Base-by-base conservation (phyloP, 805 yeast genomes). In the Ogataea angusta region DNA sequence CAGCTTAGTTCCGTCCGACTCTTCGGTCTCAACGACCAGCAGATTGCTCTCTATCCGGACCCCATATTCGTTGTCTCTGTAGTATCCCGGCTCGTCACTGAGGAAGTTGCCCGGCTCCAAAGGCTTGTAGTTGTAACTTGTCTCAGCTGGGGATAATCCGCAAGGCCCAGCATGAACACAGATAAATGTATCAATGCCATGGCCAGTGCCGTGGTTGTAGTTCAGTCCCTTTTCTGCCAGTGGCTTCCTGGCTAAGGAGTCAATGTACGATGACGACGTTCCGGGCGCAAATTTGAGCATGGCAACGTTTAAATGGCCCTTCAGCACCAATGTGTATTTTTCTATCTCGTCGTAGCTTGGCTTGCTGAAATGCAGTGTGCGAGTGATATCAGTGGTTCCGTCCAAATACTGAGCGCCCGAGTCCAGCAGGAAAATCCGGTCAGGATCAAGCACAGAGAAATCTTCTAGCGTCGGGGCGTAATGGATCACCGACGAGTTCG, bases 91-190 rank as follows among this genome's bases (percentile, higher is more conserved):
- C 62, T 93, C 99, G 64, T 90, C 90, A 36, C 95, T 82, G 29
- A 88, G 66, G 17, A 90, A 73, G 51, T 82, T 86, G 5, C 97
- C 97, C 10, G 69, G 69, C 40, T 70, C 63, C 34, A 75, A 60
- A 5, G 88, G 79, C 31, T 72, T 53, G 72, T 69, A 57, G 61
- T 68, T 58, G 47, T 61, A 62, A 10, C 53, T 49, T 2, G 64
- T 57, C 30, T 52, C 40, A 5, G 40, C 27, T 10, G 64, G 62
- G 43, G 84, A 86, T 45, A 93, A 79, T 12, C 90, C 95, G 40
- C 91, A 74, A 1, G 98, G 98, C 0, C 95, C 93, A 57, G 95
- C 96, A 60, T 93, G 99, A 13, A 93, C 98, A 60, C 84, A 83
- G 33, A 95, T 77, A 59, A 74, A 91, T 15, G 90, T 74, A 2